Base-by-base conservation (phyloP, 176 grass and related monocot species). In the Zizania latifolia region DNA sequence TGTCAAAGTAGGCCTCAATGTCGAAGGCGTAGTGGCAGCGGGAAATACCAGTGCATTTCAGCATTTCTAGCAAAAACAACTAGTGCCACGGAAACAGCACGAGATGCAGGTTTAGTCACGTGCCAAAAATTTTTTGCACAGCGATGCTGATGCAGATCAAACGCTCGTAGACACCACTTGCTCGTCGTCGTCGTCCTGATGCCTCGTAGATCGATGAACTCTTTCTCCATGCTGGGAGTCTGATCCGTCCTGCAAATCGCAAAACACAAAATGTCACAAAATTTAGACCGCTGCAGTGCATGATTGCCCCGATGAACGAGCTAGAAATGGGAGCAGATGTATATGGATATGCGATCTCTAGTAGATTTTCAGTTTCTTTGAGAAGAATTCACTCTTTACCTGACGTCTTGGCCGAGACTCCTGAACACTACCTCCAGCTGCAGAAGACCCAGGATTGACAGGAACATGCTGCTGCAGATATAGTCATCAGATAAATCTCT, bases 381-480 rank as follows among this genome's bases (percentile, higher is more conserved):
- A 38, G 13, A 13, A 2, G 16, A 35, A 21, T 80, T 71, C 19
- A 59, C 19, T 8, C 1, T 56, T 59, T 71, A 80, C 66, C 70
- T 57, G 46, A 55, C 55, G 60, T 43, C 22, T 54, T 57, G 48
- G 74, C 12, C 29, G 46, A 51, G 57, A 8, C 70, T 74, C 34
- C 46, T 65, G 45, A 40, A 14, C 60, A 56, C 26, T 13, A 37
- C 37, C 26, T 74, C 80, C 72, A 67, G 28, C 27, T 2, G 36
- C 50, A 58, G 36, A 82, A 67, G 80, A 58, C n/a, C 48, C 61
- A 45, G 61, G 46, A n/a, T n/a, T n/a, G 24, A 13, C 36, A 45
- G n/a, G n/a, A n/a, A n/a, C n/a, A n/a, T n/a, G n/a, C n/a, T 82
- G 80, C 80, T 82, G 48, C 70, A 74, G 46, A 65, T 23, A 43